A percentile compares a stretch with the other conserved stretches of the same genome.
phyloP scores from a whole-genome alignment of 192 early-diverging fungal species.

The Funneliformis mosseae region DNA sequence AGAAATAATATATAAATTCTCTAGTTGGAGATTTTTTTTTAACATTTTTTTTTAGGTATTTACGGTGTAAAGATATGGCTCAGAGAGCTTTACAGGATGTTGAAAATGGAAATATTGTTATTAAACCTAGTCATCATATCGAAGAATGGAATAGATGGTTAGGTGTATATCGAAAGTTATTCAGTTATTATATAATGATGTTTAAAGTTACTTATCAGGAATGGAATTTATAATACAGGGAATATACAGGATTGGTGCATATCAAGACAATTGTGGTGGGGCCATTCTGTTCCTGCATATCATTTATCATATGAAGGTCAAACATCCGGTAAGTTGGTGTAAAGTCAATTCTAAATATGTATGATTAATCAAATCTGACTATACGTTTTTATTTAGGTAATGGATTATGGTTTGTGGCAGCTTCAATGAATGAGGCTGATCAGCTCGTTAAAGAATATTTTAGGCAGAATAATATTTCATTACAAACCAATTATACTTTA shows the following conservation, averaged over 20 bases:
- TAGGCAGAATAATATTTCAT: slow-evolving; percentile 40
- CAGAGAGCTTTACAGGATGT: slow-evolving; percentile 68
- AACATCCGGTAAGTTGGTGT: not conserved
- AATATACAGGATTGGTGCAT: slow-evolving; percentile 97
- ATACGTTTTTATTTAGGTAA: slow-evolving; percentile 40
- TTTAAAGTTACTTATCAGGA: not conserved
- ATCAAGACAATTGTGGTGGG: slow-evolving; percentile 98
- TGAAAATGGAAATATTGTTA: slow-evolving; percentile 58
- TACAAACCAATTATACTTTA: slow-evolving; percentile 39
- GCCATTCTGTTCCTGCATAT: slow-evolving; percentile 93
- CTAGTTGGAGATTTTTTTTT: not conserved
- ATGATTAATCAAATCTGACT: not conserved
- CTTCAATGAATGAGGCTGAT: slow-evolving; percentile 56
- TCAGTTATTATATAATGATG: not conserved
- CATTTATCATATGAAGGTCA: slow-evolving; percentile 58
- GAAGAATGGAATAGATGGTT: slow-evolving; percentile 92
- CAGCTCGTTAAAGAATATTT: slow-evolving; percentile 58
- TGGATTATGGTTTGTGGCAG: slow-evolving; percentile 69
- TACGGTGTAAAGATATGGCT: slow-evolving; percentile 80
- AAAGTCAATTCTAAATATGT: not conserved
- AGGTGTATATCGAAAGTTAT: slow-evolving; percentile 42
- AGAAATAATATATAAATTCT: not conserved
- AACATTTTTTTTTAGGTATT: slow-evolving; percentile 57
- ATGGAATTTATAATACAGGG: slow-evolving; percentile 33
- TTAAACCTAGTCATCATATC: slow-evolving; percentile 73